Conservation (phyloP, 768 basidiomycete genomes). For the Suillus plorans region DNA sequence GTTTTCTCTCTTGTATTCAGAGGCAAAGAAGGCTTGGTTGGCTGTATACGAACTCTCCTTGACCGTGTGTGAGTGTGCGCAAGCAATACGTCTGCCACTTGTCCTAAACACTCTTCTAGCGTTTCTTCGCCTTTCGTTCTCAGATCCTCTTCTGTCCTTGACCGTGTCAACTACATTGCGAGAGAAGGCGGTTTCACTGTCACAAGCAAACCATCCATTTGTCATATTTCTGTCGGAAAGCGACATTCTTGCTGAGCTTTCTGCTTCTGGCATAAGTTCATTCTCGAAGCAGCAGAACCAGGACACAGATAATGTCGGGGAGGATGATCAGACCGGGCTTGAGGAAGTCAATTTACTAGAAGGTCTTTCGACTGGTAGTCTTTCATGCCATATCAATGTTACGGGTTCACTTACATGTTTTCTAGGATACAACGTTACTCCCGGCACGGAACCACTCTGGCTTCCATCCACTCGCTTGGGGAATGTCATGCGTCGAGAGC, state of each 20-base stretch:
- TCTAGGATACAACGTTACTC: slow-evolving; percentile 47
- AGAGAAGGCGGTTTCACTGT: slow-evolving; percentile 62
- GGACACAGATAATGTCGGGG: slow-evolving; percentile 30
- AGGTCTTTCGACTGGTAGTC: slow-evolving; percentile 62
- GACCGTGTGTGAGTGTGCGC: slow-evolving; percentile 67
- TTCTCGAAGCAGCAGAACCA: not conserved
- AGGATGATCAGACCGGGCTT: slow-evolving; percentile 46
- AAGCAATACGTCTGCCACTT: not conserved
- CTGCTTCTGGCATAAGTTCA: slow-evolving; percentile 1
- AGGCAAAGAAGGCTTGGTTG: slow-evolving; percentile 63
- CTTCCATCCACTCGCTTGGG: slow-evolving; percentile 76
- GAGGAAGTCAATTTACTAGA: slow-evolving; percentile 70
- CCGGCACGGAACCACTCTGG: slow-evolving; percentile 35
- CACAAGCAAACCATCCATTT: slow-evolving; percentile 37
- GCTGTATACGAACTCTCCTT: slow-evolving; percentile 76
- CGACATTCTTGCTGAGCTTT: slow-evolving; percentile 17
- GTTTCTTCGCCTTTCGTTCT: slow-evolving; percentile 66
- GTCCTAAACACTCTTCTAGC: slow-evolving; percentile 43
- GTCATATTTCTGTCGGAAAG: slow-evolving; percentile 22
- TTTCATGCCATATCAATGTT: not conserved
- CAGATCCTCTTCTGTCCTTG: slow-evolving; percentile 78
- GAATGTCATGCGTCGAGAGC: slow-evolving; percentile 59
- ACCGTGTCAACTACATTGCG: slow-evolving; percentile 88
- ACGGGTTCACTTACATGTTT: not conserved
- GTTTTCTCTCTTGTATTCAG: slow-evolving; percentile 68